Conservation (phyloP, 169 alveolate genomes). For the Plasmodium falciparum region DNA sequence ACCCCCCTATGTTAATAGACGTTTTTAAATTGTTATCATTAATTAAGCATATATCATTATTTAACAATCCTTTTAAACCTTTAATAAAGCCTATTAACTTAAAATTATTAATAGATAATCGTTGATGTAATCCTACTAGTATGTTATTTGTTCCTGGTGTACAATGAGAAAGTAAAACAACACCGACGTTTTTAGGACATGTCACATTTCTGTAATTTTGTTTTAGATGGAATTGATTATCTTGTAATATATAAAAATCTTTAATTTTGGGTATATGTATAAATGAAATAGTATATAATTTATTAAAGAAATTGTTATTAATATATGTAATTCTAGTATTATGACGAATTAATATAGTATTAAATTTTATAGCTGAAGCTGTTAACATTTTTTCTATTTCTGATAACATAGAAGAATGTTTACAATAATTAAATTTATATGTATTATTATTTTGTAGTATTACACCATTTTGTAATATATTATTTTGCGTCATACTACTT, state of each 20-base stretch:
- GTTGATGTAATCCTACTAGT: slow-evolving; percentile 36
- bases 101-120: slow-evolving; percentile 39
- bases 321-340: slow-evolving; percentile 18
- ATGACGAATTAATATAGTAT: slow-evolving; percentile 32
- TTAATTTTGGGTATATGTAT: slow-evolving; percentile 14
- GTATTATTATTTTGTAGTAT: neutral
- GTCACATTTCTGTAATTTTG: neutral
- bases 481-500: neutral
- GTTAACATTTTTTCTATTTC: slow-evolving; percentile 27
- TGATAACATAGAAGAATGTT: neutral
- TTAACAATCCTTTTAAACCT: slow-evolving; percentile 43
- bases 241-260: slow-evolving; percentile 9
- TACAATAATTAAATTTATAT: slow-evolving; percentile 8
- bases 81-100: slow-evolving; percentile 17
- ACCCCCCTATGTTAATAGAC: slow-evolving; percentile 36
- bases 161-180: slow-evolving; percentile 34
- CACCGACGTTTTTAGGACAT: slow-evolving; percentile 11
- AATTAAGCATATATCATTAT: slow-evolving; percentile 24
- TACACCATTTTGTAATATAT: neutral
- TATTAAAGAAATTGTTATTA: slow-evolving; percentile 25
- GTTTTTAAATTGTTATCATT: slow-evolving; percentile 33
- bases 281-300: slow-evolving; percentile 21
- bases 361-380: slow-evolving; percentile 22
- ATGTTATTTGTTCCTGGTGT: slow-evolving; percentile 41
- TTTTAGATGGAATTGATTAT: neutral